phyloP scores from a whole-genome alignment of 208 protist genomes.

The Crithidia brevicula region DNA sequence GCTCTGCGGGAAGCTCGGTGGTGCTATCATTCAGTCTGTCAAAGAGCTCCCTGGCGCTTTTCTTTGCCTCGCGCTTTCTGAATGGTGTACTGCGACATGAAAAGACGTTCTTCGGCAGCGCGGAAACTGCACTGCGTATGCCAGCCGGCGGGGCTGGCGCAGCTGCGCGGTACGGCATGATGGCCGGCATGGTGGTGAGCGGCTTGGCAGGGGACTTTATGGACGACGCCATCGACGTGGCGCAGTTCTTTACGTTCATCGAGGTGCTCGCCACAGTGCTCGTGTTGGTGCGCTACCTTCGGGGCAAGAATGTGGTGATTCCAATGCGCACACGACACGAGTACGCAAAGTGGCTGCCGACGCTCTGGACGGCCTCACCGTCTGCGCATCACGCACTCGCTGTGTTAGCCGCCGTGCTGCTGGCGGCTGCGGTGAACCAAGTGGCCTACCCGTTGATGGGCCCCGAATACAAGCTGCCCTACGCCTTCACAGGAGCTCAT shows the following conservation, averaged over 20 bases:
- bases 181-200: slow-evolving; percentile 36
- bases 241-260: slow-evolving; percentile 22
- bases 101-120: slow-evolving; percentile 41
- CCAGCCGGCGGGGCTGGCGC: not conserved
- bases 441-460: slow-evolving; percentile 54
- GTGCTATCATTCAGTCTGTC: slow-evolving; percentile 40
- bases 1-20: slow-evolving; percentile 33
- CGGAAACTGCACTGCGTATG: slow-evolving; percentile 13
- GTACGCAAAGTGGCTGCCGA: slow-evolving; percentile 27
- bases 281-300: slow-evolving; percentile 20
- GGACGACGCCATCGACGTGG: slow-evolving; percentile 26
- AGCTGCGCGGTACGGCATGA: slow-evolving; percentile 26
- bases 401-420: slow-evolving; percentile 14
- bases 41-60: slow-evolving; percentile 44
- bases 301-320: not conserved
- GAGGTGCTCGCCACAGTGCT: slow-evolving; percentile 27
- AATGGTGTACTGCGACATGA: slow-evolving; percentile 66
- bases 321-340: slow-evolving; percentile 8
- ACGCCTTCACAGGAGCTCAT: slow-evolving; percentile 44
- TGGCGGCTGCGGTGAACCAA: slow-evolving; percentile 44
- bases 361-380: slow-evolving; percentile 1
- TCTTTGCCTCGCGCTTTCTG: slow-evolving; percentile 51
- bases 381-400: slow-evolving; percentile 7
- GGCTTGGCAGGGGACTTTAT: slow-evolving; percentile 37
- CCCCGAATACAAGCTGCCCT: slow-evolving; percentile 37